Conservation (phyloP, 306 rosid genomes). For the Neltuma alba region DNA sequence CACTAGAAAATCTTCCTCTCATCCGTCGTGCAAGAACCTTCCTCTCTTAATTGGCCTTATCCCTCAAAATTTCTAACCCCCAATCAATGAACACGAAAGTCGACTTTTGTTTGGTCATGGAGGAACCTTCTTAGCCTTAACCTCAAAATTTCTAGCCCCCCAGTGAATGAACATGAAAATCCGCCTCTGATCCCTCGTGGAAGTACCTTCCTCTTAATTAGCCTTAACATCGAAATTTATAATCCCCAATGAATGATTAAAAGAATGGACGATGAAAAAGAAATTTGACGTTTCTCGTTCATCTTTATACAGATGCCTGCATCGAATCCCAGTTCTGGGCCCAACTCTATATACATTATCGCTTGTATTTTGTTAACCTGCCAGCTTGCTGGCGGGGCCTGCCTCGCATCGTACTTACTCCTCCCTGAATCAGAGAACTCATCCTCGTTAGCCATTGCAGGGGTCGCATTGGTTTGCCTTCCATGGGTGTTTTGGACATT, state of each 20-base stretch:
- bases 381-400: slow-evolving; percentile 57
- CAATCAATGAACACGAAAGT: background rate
- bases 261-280: slow-evolving; percentile 47
- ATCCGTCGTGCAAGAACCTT: background rate
- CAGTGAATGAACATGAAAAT: background rate
- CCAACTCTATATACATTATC: slow-evolving; percentile 61
- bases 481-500: slow-evolving; percentile 86
- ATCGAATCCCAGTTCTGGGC: slow-evolving; percentile 50
- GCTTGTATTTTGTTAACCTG: slow-evolving; percentile 47
- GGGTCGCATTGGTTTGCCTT: slow-evolving; percentile 63
- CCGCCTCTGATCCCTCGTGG: too few relatives aligned
- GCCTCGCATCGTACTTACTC: slow-evolving; percentile 55
- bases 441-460: slow-evolving; percentile 56
- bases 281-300: slow-evolving; percentile 16
- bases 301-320: slow-evolving; percentile 52
- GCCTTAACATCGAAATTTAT: background rate
- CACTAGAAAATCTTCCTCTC: slow-evolving; percentile 6
- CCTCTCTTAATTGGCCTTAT: too few relatives aligned
- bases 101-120: too few relatives aligned
- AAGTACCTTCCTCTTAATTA: too few relatives aligned
- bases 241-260: background rate
- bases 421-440: slow-evolving; percentile 47
- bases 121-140: too few relatives aligned
- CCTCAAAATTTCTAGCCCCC: background rate
- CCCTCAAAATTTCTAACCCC: background rate